A percentile compares a stretch with the other conserved stretches of the same genome.
These are phyloP conservation scores for Zygosaccharomyces bisporus DNA, from an alignment of 805 yeast species.

Conservation along the genomic window DNA sequence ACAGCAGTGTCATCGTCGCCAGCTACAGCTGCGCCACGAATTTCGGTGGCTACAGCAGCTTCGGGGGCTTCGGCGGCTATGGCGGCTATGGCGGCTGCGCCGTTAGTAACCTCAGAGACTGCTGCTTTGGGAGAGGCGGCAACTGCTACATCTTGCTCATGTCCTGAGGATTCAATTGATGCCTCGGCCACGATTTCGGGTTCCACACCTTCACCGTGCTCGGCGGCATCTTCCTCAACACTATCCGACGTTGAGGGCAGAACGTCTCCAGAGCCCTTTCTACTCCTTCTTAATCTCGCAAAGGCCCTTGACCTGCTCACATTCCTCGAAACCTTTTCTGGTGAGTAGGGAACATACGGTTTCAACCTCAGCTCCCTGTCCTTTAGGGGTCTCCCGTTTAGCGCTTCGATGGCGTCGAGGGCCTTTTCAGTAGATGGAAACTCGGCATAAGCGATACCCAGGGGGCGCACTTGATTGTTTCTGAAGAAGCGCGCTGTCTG, in stretches of 20 bases:
- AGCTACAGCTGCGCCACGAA: too few relatives aligned
- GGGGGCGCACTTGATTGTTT: constrained; percentile 40
- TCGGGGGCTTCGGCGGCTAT: background rate
- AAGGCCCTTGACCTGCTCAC: constrained; percentile 11
- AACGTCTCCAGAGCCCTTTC: background rate
- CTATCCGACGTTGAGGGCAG: constrained; percentile 5
- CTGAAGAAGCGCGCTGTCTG: constrained; percentile 48
- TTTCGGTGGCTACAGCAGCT: too few relatives aligned
- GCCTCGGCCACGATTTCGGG: constrained; percentile 5
- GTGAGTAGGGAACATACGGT: constrained; percentile 43
- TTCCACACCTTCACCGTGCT: background rate
- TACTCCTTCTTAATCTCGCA: constrained; percentile 15
- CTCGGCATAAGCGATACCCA: constrained; percentile 81
- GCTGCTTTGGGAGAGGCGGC: constrained; percentile 1
- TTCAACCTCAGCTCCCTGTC: constrained; percentile 41
- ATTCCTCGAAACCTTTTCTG: constrained; percentile 22
- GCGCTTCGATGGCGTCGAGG: constrained; percentile 54
- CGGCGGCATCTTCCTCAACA: background rate
- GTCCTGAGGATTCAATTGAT: constrained; percentile 2
- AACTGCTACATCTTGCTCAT: background rate
- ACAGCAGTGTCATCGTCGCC: background rate
- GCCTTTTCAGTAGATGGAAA: constrained; percentile 65
- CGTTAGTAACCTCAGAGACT: background rate
- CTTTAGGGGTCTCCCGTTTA: constrained; percentile 57
- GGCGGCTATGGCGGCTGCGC: background rate